Conservation (phyloP, 768 basidiomycete species). For the Rhizopogon vesiculosus region DNA sequence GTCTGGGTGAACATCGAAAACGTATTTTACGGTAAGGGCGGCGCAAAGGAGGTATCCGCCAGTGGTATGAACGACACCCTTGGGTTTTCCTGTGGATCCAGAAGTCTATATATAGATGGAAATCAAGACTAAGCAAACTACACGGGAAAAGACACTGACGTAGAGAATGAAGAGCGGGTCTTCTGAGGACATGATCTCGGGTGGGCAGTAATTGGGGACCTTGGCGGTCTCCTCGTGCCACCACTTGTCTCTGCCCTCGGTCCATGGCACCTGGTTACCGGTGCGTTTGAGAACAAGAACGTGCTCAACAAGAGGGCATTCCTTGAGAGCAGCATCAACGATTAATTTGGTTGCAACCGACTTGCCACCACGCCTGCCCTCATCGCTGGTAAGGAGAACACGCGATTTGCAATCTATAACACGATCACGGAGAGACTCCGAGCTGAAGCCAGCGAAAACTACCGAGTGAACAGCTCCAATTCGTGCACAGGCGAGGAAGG, state of each 20-base stretch:
- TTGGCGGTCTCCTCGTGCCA: constrained; percentile 91
- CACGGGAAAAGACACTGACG: constrained; percentile 44
- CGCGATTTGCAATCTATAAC: constrained; percentile 83
- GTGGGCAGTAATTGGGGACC: constrained; percentile 85
- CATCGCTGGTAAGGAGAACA: constrained; percentile 95
- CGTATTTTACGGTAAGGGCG: constrained; percentile 90
- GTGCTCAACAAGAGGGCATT: constrained; percentile 82
- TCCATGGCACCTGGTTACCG: constrained; percentile 78
- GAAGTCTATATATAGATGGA: constrained; percentile 58
- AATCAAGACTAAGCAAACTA: background rate
- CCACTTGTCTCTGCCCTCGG: constrained; percentile 85
- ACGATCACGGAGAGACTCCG: constrained; percentile 91
- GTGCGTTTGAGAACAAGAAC: constrained; percentile 88
- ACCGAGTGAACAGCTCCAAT: constrained; percentile 97
- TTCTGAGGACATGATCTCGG: constrained; percentile 85
- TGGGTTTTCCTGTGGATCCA: constrained; percentile 93
- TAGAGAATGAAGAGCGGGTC: constrained; percentile 99
- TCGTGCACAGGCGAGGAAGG: constrained; percentile 96
- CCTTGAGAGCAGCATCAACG: constrained; percentile 85
- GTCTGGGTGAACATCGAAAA: constrained; percentile 96
- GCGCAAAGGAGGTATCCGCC: constrained; percentile 90
- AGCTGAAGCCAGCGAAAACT: constrained; percentile 95
- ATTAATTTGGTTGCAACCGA: constrained; percentile 91
- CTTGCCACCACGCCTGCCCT: constrained; percentile 93
- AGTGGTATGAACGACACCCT: constrained; percentile 92